A percentile compares a stretch with the other conserved stretches of the same genome.
phyloP scores from a whole-genome alignment of 768 basidiomycete genomes.

The Agrocybe pediades region DNA sequence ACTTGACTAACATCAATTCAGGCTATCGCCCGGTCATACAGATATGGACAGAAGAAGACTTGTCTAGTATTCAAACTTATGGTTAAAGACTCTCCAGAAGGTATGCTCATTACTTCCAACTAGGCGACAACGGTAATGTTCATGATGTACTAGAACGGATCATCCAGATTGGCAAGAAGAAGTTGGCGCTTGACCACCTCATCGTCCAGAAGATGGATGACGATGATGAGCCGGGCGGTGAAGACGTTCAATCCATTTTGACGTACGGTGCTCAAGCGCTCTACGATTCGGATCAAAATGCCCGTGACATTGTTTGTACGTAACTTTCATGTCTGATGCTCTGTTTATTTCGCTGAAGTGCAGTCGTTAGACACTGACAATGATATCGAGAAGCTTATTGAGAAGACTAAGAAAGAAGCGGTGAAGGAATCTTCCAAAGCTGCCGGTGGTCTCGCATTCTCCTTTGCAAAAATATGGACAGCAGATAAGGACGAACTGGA shows the following conservation, averaged over 20 bases:
- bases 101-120: constrained; percentile 33
- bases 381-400: constrained; percentile 85
- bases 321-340: constrained; percentile 1
- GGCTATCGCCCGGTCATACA: constrained; percentile 94
- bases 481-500: constrained; percentile 73
- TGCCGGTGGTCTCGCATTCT: constrained; percentile 60
- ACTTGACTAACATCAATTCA: constrained; percentile 29
- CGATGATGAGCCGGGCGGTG: constrained; percentile 67
- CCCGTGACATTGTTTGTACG: constrained; percentile 73
- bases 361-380: constrained; percentile 67
- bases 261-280: constrained; percentile 87
- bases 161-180: constrained; percentile 92
- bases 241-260: constrained; percentile 87
- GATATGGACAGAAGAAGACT: constrained; percentile 93
- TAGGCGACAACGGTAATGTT: neutral
- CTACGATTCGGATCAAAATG: constrained; percentile 64
- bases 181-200: constrained; percentile 90
- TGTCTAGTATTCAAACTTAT: constrained; percentile 96
- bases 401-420: constrained; percentile 78
- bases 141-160: constrained; percentile 71
- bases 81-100: constrained; percentile 93
- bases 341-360: neutral
- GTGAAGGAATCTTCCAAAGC: constrained; percentile 54
- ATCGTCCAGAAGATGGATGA: constrained; percentile 97
- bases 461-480: constrained; percentile 92